Conservation (phyloP, 164 flowering plant genomes). For the Vitis labrusca region DNA sequence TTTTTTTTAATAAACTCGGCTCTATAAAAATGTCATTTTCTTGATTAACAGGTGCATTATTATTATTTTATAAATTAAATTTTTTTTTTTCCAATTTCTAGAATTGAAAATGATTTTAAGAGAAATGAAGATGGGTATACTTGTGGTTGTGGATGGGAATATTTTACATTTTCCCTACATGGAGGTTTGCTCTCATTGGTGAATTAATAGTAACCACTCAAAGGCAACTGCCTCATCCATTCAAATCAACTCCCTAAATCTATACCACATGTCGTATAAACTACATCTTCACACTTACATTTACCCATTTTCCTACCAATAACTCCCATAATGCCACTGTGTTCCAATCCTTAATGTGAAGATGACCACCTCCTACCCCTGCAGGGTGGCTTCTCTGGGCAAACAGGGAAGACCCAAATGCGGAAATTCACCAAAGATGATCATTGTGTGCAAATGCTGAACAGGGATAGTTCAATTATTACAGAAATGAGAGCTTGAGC, state of each 20-base stretch:
- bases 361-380: not conserved
- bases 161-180: conserved; percentile 8
- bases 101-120: not conserved
- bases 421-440: conserved; percentile 11
- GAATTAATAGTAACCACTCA: conserved; percentile 11
- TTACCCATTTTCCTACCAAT: not conserved
- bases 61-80: too few relatives aligned
- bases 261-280: conserved; percentile 16
- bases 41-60: too few relatives aligned
- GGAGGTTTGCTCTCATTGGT: not conserved
- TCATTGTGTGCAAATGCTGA: conserved; percentile 3
- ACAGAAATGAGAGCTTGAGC: conserved; percentile 6
- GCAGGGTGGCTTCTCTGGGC: not conserved
- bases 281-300: conserved; percentile 2
- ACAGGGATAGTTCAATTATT: conserved; percentile 8
- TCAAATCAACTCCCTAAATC: not conserved
- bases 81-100: too few relatives aligned
- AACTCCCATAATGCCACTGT: conserved; percentile 10
- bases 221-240: conserved; percentile 19
- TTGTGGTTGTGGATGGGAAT: conserved; percentile 27
- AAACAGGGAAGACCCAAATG: not conserved
- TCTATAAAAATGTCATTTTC: too few relatives aligned
- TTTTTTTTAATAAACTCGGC: too few relatives aligned
- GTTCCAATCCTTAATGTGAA: not conserved
- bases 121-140: conserved; percentile 7